Base-by-base conservation (phyloP, 495 filamentous ascomycete genomes). In the Penicillium paradoxum region DNA sequence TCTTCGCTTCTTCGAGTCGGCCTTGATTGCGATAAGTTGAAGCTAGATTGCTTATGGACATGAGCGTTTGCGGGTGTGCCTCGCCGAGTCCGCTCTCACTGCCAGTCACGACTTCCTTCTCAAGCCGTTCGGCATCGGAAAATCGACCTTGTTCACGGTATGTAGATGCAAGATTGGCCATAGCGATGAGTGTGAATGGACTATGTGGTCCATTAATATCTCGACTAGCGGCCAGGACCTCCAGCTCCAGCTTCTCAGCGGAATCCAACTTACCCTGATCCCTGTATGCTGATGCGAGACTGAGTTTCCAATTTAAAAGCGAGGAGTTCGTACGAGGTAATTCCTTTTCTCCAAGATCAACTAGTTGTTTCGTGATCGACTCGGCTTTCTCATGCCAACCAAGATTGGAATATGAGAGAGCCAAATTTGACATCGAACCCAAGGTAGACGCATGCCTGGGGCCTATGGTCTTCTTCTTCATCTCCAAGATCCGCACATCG, bases 181-280 rank as follows among this genome's bases (percentile, higher is more conserved):
- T 63, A n/a, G 49, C 63, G 6, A 34, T 43, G 22, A 67, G 42
- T 1, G 65, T 68, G 11, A 57, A 52, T 6, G 50, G 44, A 57
- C 68, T 48, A 17, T 57, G 27, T 9, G 41, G 36, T 18, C 66
- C 64, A 11, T 69, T 40, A 13, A 60, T 32, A 30, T 56, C 40
- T 30, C 47, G 57, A 19, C 57, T 53, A 15, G 21, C 52, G 45
- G 53, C 37, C 15, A 69, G 43, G n/a, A 62, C 58, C 25, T 65
- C 49, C n/a, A 64, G 58, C 79, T 65, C 41, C 5, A 73, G 27
- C 24, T 59, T 56, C 53, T 70, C 68, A 4, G 70, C 71, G 18
- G 68, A 51, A 10, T 55, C 55, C 30, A 53, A 58, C 11, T 53
- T 53, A 33, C 67, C 71, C 45, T 65, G 54, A 17, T 56, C 54